Conservation (phyloP, 2,329 filamentous ascomycete species). For the Leptographium wingfieldii region DNA sequence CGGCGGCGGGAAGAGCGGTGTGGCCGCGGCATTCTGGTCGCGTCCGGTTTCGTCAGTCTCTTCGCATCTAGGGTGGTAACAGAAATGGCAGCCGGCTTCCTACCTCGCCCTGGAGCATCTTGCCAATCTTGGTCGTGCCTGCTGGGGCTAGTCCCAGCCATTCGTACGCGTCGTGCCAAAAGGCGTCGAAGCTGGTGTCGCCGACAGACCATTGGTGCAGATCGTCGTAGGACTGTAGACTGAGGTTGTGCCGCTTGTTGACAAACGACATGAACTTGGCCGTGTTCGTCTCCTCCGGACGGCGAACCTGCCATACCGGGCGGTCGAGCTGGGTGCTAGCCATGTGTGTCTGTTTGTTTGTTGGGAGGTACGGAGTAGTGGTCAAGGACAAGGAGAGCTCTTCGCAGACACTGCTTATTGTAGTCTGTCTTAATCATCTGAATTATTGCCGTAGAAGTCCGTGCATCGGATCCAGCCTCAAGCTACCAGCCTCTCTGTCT, state of each 20-base stretch:
- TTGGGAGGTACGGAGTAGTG: not conserved
- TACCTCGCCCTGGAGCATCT: not conserved
- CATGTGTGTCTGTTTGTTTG: not conserved
- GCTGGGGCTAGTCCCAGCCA: conserved; percentile 1
- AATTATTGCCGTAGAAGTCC: too few relatives aligned
- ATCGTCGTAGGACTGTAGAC: conserved; percentile 2
- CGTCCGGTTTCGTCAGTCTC: not conserved
- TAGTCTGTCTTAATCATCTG: too few relatives aligned
- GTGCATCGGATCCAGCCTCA: not conserved
- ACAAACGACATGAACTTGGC: conserved; percentile 2
- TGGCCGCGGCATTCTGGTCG: not conserved
- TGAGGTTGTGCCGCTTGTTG: conserved; percentile 2
- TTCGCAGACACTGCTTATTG: too few relatives aligned
- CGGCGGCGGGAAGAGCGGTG: conserved; percentile 3
- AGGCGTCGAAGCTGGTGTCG: not conserved
- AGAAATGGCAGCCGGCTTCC: too few relatives aligned
- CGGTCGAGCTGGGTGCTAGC: not conserved
- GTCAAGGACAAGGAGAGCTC: not conserved
- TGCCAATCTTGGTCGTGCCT: not conserved
- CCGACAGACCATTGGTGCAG: conserved; percentile 5
- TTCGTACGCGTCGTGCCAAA: conserved; percentile 5
- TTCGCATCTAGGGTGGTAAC: not conserved
- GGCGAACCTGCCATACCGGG: not conserved
- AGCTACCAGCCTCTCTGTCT: not conserved
- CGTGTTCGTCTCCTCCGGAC: not conserved